Base-by-base conservation (phyloP, 768 basidiomycete genomes). In the Auriscalpium vulgare region DNA sequence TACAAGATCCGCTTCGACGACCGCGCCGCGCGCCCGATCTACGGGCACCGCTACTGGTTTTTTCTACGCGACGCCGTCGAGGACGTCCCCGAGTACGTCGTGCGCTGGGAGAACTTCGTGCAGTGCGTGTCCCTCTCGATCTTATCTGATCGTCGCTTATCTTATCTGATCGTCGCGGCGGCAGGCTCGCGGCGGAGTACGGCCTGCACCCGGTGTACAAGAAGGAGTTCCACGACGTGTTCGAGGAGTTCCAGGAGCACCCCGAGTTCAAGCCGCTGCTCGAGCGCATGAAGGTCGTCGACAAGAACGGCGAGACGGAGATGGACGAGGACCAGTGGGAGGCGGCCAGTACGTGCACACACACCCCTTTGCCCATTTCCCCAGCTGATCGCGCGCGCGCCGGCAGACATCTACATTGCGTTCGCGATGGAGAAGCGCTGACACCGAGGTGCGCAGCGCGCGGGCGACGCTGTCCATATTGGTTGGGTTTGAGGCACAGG, bases 281-380 rank as follows among this genome's bases (percentile, higher is more conserved):
- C 72, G 75, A 87, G 56, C 79, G 83, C 62, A 99, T 99, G 97
- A 88, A 85, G 59, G 97, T 99, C 34, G 82, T 97, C 45, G 87
- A 97, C 65, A 72, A 75, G 16, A 78, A 87, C 44, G 93, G 94
- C 2, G 88, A 88, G 72, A 95, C 91, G 65, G 74, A 89, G 53
- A 97, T 98, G 91, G 84, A 94, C 61, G 88, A 89, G 62, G 87
- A 90, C 63, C 95, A 98, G 71, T 97, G 95, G 91, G 94, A 97
- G 66, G 95, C 95, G 59, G 94, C 93, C n/a, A 97, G 97, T 97
- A 71, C 72, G 93, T 82, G 11, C 10, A 45, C 47, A 47, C 37
- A 4, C 37, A 37, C 54, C 10, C 34, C 58, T 9, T 52, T 29
- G 13, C 37, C 19, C 21, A 1, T 3, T 21, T 35, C 51, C 21